Percentiles rank a stretch among this genome's conserved stretches.
Evolutionary conservation across 2,329 filamentous ascomycete species (phyloP).

Genomic region (Botryosphaeria dothidea): DNA sequence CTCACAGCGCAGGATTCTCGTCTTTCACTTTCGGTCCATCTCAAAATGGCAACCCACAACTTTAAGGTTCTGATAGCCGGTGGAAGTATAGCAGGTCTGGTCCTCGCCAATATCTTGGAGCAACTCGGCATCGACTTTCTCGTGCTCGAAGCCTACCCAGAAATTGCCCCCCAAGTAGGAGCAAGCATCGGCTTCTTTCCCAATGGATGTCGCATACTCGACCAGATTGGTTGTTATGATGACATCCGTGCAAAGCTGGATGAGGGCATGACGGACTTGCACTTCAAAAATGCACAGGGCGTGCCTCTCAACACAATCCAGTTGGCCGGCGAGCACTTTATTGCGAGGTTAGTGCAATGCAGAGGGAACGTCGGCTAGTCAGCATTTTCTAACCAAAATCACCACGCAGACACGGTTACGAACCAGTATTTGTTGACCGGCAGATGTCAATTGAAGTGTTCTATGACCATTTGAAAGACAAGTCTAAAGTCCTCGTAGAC

Average conservation of each 20-base stretch:
- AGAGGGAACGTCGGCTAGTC: background rate
- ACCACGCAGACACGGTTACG: background rate
- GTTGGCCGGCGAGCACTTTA: background rate
- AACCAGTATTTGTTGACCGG: slow-evolving; percentile 10
- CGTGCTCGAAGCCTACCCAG: slow-evolving; percentile 23
- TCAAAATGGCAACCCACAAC: background rate
- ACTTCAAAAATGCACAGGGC: background rate
- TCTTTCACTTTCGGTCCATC: background rate
- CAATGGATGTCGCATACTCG: slow-evolving; percentile 16
- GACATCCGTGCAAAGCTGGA: background rate
- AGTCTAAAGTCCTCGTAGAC: background rate
- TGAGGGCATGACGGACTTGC: background rate
- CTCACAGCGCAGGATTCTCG: background rate
- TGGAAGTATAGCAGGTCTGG: slow-evolving; percentile 6
- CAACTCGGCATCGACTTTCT: slow-evolving; percentile 10
- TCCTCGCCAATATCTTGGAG: slow-evolving; percentile 5
- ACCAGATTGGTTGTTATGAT: slow-evolving; percentile 17
- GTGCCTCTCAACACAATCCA: background rate
- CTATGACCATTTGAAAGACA: slow-evolving; percentile 21
- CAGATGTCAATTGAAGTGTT: slow-evolving; percentile 23
- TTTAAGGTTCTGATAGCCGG: slow-evolving; percentile 14
- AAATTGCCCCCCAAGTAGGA: slow-evolving; percentile 26
- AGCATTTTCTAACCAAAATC: background rate
- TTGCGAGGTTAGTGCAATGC: background rate
- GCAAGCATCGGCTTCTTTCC: slow-evolving; percentile 25